phyloP scores from a whole-genome alignment of 2,329 filamentous ascomycete species.

The Penicillium sp. region DNA sequence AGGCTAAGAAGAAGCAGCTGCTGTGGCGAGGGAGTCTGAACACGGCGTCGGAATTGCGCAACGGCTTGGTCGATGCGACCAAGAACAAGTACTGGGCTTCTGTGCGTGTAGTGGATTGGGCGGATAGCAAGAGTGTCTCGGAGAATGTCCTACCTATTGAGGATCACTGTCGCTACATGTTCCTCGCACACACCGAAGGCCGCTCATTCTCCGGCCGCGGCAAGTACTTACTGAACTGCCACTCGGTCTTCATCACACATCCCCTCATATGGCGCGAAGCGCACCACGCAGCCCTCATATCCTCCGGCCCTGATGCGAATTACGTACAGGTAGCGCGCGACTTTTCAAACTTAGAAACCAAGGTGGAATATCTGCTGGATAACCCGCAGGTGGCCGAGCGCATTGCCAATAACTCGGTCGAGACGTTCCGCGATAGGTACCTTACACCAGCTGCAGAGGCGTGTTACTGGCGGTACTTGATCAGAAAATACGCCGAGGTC shows the following conservation, averaged over 20 bases:
- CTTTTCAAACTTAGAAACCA: conserved; percentile 54
- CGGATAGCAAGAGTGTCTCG: conserved; percentile 33
- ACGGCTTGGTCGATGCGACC: conserved; percentile 36
- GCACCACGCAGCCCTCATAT: conserved; percentile 45
- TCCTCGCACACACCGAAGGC: conserved; percentile 52
- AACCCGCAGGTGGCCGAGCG: conserved; percentile 43
- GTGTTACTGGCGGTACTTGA: conserved; percentile 53
- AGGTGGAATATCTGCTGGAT: conserved; percentile 41
- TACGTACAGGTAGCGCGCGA: conserved; percentile 48
- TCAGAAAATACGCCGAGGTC: conserved; percentile 34
- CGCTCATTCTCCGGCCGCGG: conserved; percentile 52
- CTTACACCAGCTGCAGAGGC: conserved; percentile 53
- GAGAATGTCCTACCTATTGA: conserved; percentile 47
- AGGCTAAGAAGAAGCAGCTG: conserved; percentile 43
- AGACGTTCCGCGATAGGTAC: conserved; percentile 50
- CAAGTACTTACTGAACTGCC: conserved; percentile 53
- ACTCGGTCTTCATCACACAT: conserved; percentile 48
- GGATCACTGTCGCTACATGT: conserved; percentile 54
- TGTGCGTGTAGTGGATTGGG: conserved; percentile 41
- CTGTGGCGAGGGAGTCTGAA: conserved; percentile 47
- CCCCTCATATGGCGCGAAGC: conserved; percentile 47
- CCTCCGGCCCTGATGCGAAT: conserved; percentile 47
- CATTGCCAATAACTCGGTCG: conserved; percentile 49
- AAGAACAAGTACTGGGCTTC: conserved; percentile 45
- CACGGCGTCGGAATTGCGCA: conserved; percentile 36